Base-by-base conservation (phyloP, 148 eudicot species). In the Linanthus parryae region DNA sequence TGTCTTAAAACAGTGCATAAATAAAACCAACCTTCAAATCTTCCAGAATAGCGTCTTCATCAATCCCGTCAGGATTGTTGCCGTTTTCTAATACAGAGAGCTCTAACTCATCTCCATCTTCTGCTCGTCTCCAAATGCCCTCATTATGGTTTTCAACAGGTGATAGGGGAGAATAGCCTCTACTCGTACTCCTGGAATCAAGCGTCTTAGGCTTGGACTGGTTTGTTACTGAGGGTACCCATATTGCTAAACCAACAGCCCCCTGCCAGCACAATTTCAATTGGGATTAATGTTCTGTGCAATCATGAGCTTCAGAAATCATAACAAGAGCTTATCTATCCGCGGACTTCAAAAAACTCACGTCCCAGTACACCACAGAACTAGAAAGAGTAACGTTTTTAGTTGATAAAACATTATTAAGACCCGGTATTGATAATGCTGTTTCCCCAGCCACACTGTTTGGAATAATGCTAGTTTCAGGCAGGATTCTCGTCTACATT, bases 171-270 rank as follows among this genome's bases (percentile, higher is more conserved):
- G 86, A 70, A 61, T 91, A 83, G 58, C 84, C 89, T 70, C 76
- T 66, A 7, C 69, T 56, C 36, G 53, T 72, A 67, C 70, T 79
- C 56, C 79, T 35, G 43, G 75, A 82, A 57, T 73, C 59, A 57
- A 59, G 60, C 36, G 74, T 89, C 19, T 56, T 35, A 52, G 74
- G 84, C 54, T 76, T 71, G 33, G 87, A 65, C 66, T 72, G 81
- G 53, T 75, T 83, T 54, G 95, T 56, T 45, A 91, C 76, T 51
- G 98, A 91, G 27, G 94, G 98, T 48, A 91, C 98, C 98, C 98
- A 91, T 78, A 91, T 91, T 10, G 95, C 98, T 66, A 91, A 73
- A 58, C 98, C 98, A 71, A 91, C 98, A 56, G 95, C 97, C 8
- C 97, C 95, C 95, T 86, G 67, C 6, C 63, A 40, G 70, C 49